These are phyloP conservation scores for Ophiocordyceps camponoti-floridani DNA, from an alignment of 2,329 filamentous ascomycete genomes.

Conservation along the genomic window DNA sequence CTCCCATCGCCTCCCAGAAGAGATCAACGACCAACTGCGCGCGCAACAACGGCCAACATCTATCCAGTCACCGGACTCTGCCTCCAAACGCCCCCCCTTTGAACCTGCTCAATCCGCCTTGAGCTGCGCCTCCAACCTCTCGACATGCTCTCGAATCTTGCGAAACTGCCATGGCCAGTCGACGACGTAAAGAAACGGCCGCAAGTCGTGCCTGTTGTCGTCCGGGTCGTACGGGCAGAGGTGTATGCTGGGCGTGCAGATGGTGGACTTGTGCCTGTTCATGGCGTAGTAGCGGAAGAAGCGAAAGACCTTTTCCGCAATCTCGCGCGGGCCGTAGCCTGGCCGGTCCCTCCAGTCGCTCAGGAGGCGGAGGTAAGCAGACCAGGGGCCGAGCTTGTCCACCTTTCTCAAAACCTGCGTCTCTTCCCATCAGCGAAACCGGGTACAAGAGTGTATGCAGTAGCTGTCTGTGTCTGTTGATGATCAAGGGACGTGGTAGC, in stretches of 20 bases:
- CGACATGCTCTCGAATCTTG: slow-evolving; percentile 20
- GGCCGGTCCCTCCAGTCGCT: slow-evolving; percentile 16
- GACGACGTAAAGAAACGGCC: slow-evolving; percentile 22
- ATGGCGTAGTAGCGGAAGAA: slow-evolving; percentile 34
- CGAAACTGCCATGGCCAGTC: slow-evolving; percentile 21
- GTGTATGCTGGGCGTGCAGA: slow-evolving; percentile 38
- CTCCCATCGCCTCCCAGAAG: too few species aligned
- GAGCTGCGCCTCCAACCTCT: slow-evolving; percentile 11
- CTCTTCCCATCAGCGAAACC: too few species aligned
- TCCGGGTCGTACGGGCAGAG: slow-evolving; percentile 12
- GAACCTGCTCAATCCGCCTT: background rate
- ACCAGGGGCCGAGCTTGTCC: slow-evolving; percentile 22
- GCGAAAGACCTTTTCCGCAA: slow-evolving; percentile 23
- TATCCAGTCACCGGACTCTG: too few species aligned
- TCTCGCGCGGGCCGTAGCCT: slow-evolving; percentile 13
- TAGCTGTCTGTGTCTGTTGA: background rate
- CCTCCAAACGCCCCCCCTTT: too few species aligned
- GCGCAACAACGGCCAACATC: too few species aligned
- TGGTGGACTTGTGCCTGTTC: slow-evolving; percentile 48
- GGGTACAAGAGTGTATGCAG: too few species aligned
- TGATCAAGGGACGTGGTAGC: background rate
- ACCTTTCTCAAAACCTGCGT: slow-evolving; percentile 15
- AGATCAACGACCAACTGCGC: too few species aligned
- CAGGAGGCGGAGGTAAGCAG: slow-evolving; percentile 19
- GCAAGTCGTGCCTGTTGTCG: slow-evolving; percentile 20